Evolutionary conservation across 305 asterid genomes (phyloP).

Genomic region (Fraxinus albicans): DNA sequence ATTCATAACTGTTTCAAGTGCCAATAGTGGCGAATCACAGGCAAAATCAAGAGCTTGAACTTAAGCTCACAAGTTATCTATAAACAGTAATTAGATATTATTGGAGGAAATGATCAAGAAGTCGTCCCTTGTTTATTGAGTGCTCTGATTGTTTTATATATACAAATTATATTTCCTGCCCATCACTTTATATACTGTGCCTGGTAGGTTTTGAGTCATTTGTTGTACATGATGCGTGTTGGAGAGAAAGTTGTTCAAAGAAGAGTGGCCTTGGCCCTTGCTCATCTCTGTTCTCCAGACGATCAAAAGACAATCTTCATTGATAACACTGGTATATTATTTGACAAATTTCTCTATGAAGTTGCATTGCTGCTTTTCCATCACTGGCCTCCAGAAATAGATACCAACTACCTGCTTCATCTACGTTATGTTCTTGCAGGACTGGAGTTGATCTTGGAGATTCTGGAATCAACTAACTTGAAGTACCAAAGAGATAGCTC

Average conservation of each 20-base stretch:
- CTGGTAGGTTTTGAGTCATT: conserved; percentile 78
- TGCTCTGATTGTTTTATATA: background rate
- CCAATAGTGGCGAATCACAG: background rate
- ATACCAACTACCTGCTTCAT: conserved; percentile 15
- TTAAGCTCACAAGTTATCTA: background rate
- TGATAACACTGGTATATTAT: conserved; percentile 66
- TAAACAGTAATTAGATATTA: background rate
- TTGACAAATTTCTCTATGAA: conserved; percentile 19
- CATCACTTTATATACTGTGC: background rate
- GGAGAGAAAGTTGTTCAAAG: conserved; percentile 73
- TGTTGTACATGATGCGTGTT: conserved; percentile 83
- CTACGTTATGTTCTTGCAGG: conserved; percentile 45
- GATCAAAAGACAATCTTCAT: conserved; percentile 80
- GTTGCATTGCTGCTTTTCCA: background rate
- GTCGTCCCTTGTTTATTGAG: background rate
- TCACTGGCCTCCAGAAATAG: conserved; percentile 17
- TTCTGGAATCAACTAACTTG: conserved; percentile 61
- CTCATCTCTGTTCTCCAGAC: conserved; percentile 91
- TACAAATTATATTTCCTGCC: background rate
- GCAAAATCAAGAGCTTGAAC: conserved; percentile 4
- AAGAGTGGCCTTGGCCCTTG: conserved; percentile 91
- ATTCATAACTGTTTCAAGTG: background rate
- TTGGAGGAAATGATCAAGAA: background rate
- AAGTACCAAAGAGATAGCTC: conserved; percentile 82
- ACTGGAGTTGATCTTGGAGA: conserved; percentile 79